phyloP scores from a whole-genome alignment of 768 basidiomycete genomes.

The Mycena metata region DNA sequence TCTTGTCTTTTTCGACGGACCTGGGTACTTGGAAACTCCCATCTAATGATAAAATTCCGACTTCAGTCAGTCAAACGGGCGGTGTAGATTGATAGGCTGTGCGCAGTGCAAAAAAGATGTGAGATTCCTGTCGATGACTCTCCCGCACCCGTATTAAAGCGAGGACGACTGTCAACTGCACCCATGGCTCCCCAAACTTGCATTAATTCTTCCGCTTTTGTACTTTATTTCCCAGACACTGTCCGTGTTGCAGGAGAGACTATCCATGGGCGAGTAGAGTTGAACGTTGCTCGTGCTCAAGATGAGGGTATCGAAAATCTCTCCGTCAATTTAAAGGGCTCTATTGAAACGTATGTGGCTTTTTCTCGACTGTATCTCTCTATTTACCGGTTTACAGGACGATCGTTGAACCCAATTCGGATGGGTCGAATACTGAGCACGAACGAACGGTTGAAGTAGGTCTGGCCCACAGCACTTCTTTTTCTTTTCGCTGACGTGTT shows the following conservation, averaged over 20 bases:
- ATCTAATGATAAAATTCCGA: background rate
- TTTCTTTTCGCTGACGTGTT: background rate
- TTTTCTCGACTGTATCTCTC: background rate
- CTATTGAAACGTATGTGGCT: conserved; percentile 28
- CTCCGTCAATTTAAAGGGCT: conserved; percentile 21
- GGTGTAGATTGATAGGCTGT: conserved; percentile 5
- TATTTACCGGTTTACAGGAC: conserved; percentile 9
- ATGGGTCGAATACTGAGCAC: conserved; percentile 27
- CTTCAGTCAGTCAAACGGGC: background rate
- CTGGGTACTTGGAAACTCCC: background rate
- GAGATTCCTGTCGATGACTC: conserved; percentile 3
- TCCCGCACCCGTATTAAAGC: conserved; percentile 9
- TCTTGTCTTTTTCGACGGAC: background rate
- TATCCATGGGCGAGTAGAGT: conserved; percentile 27
- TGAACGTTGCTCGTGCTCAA: conserved; percentile 30
- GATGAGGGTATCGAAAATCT: conserved; percentile 32
- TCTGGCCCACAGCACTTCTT: background rate
- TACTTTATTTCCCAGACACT: conserved; percentile 19
- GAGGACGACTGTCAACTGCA: background rate
- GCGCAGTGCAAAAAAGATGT: background rate
- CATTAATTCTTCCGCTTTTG: conserved; percentile 13
- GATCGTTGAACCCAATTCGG: conserved; percentile 25
- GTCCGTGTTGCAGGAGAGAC: conserved; percentile 33
- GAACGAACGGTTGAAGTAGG: conserved; percentile 25
- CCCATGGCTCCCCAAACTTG: conserved; percentile 27